Percentiles rank a stretch among this genome's conserved stretches.
Conservation (phyloP, 2,329 filamentous ascomycete genomes). For the Penicillium crustosum region DNA sequence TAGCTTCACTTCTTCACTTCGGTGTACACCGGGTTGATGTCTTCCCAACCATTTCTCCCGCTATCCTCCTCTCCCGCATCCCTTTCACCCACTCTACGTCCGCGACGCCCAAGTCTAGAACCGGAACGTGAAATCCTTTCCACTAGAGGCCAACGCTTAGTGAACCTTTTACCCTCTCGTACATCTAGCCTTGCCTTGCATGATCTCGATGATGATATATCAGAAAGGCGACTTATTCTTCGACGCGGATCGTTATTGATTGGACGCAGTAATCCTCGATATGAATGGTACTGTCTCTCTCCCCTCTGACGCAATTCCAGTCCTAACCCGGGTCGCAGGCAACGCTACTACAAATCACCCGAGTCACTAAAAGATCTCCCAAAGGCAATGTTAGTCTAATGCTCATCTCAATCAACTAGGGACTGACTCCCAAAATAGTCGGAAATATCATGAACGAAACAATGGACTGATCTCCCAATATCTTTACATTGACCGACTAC, state of each 20-base stretch:
- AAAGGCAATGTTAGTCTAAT: slow-evolving; percentile 60
- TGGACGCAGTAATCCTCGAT: slow-evolving; percentile 81
- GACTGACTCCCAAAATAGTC: slow-evolving; percentile 45
- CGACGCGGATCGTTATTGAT: slow-evolving; percentile 57
- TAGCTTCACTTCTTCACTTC: neutral
- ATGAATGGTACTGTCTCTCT: slow-evolving; percentile 62
- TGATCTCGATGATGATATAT: slow-evolving; percentile 15
- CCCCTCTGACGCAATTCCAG: neutral
- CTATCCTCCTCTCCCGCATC: slow-evolving; percentile 16
- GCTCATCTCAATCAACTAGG: neutral
- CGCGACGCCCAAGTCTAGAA: slow-evolving; percentile 36
- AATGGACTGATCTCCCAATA: slow-evolving; percentile 91
- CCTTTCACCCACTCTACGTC: slow-evolving; percentile 16
- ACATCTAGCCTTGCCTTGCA: slow-evolving; percentile 22
- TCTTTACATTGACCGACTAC: slow-evolving; percentile 83
- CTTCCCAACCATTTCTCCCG: slow-evolving; percentile 18
- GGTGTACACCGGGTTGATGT: slow-evolving; percentile 4
- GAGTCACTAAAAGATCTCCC: slow-evolving; percentile 70
- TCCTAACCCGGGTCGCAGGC: slow-evolving; percentile 41
- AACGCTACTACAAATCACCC: slow-evolving; percentile 80
- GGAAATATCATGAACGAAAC: slow-evolving; percentile 83
- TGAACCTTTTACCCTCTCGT: slow-evolving; percentile 33
- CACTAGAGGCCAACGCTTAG: slow-evolving; percentile 42
- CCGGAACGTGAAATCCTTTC: slow-evolving; percentile 37
- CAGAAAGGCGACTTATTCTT: slow-evolving; percentile 10